A percentile compares a stretch with the other conserved stretches of the same genome.
Evolutionary conservation across 352 stramenopile species (phyloP).

Genomic region (Globisporangium megalacanthum): DNA sequence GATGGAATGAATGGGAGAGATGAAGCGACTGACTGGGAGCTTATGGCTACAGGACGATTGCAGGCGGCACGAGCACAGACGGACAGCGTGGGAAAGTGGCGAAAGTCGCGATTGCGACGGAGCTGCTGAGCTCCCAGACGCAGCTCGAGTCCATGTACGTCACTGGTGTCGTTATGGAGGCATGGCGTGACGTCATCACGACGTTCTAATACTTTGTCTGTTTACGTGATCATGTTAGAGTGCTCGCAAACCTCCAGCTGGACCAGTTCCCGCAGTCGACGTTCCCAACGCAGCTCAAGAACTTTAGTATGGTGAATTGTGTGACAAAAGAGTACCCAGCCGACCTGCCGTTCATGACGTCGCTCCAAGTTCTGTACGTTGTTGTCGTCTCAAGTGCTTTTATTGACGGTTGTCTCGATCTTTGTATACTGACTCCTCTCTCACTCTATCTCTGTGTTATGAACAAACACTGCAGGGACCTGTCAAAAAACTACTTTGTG

Average conservation of each 20-base stretch:
- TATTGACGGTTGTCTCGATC: background rate
- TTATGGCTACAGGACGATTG: conserved; percentile 27
- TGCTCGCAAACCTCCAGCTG: conserved; percentile 49
- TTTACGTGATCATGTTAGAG: conserved; percentile 15
- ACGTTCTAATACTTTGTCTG: background rate
- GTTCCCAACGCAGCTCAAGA: conserved; percentile 38
- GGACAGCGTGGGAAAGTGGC: conserved; percentile 41
- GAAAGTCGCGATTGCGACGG: conserved; percentile 23
- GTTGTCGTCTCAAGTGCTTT: background rate
- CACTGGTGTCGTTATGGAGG: background rate
- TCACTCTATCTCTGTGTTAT: background rate
- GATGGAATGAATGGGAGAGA: background rate
- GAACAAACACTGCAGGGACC: conserved; percentile 24
- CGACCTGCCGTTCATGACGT: conserved; percentile 43
- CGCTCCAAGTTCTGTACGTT: conserved; percentile 48
- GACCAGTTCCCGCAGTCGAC: conserved; percentile 35
- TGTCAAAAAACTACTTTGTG: conserved; percentile 48
- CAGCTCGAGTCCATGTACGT: conserved; percentile 40
- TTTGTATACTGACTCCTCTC: background rate
- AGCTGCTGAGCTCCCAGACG: conserved; percentile 28
- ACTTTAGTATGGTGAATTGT: conserved; percentile 61
- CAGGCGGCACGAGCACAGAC: conserved; percentile 35
- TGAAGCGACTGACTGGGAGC: background rate
- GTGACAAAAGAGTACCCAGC: conserved; percentile 42
- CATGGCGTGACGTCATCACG: background rate